A percentile compares a stretch with the other conserved stretches of the same genome.
These are phyloP conservation scores for Aspergillus sp. DNA, from an alignment of 2,329 filamentous ascomycete genomes.

Conservation along the genomic window DNA sequence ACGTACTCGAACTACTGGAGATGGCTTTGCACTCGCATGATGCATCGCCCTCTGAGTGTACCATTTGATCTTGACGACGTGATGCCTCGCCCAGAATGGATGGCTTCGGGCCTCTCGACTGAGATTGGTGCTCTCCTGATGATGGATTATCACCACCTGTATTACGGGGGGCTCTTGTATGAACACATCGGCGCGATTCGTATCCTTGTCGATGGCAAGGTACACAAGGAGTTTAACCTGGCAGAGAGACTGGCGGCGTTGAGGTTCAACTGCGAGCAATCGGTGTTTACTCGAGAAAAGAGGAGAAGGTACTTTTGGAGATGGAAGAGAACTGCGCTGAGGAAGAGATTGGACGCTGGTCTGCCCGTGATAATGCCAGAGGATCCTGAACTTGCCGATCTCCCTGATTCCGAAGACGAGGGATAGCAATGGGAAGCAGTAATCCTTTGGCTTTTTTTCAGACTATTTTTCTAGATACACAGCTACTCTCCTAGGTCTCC, in stretches of 20 bases:
- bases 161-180: conserved; percentile 2
- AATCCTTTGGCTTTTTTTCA: too few species aligned
- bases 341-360: neutral
- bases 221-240: neutral
- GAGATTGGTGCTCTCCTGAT: neutral
- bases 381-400: neutral
- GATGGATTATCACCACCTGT: neutral
- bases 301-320: neutral
- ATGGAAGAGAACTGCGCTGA: too few species aligned
- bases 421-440: too few species aligned
- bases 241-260: neutral
- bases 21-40: neutral
- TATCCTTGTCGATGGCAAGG: conserved; percentile 1
- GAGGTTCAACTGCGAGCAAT: too few species aligned
- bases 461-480: too few species aligned
- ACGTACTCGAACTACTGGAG: neutral
- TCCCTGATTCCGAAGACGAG: neutral
- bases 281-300: neutral
- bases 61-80: too few species aligned
- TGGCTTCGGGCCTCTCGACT: neutral
- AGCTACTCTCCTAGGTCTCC: too few species aligned
- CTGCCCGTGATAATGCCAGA: neutral
- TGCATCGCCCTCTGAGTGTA: neutral
- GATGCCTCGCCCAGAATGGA: neutral
- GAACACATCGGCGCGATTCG: conserved; percentile 5